Conservation (phyloP, 2,329 filamentous ascomycete genomes). For the Monosporascus sp. region DNA sequence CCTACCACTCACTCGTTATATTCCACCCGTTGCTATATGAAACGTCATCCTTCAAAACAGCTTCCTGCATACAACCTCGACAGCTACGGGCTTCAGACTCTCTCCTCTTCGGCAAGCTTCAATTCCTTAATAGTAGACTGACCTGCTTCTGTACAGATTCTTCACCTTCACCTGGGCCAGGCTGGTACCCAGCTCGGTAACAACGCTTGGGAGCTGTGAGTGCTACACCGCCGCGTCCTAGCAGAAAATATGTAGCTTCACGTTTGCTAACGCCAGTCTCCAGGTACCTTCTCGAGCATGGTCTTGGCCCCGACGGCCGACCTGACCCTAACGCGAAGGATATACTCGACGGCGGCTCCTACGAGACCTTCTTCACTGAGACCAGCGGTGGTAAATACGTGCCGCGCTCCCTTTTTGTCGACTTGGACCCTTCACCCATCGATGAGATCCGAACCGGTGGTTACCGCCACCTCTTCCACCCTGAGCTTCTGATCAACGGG, state of each 20-base stretch:
- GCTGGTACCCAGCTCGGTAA: constrained; percentile 70
- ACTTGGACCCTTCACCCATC: constrained; percentile 67
- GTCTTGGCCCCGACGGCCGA: constrained; percentile 59
- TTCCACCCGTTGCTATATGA: constrained; percentile 1
- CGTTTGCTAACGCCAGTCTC: constrained; percentile 7
- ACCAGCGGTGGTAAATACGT: constrained; percentile 67
- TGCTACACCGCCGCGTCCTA: constrained; percentile 22
- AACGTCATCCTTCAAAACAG: neutral
- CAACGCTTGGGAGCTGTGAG: constrained; percentile 72
- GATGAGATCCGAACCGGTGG: constrained; percentile 66
- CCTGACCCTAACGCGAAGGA: constrained; percentile 57
- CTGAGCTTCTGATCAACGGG: constrained; percentile 65
- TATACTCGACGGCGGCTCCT: constrained; percentile 56
- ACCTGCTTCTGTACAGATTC: constrained; percentile 37
- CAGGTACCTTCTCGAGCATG: constrained; percentile 69
- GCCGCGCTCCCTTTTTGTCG: constrained; percentile 66
- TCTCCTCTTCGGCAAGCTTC: neutral
- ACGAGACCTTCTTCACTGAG: constrained; percentile 70
- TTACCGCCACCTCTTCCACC: constrained; percentile 67
- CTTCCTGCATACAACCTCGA: neutral
- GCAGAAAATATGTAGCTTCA: constrained; percentile 4
- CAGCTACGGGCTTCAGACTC: neutral
- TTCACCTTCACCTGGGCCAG: constrained; percentile 61
- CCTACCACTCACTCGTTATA: constrained; percentile 4
- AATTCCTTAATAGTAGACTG: constrained; percentile 4